phyloP scores from a whole-genome alignment of 106 monocot species.

The Acorus gramineus region DNA sequence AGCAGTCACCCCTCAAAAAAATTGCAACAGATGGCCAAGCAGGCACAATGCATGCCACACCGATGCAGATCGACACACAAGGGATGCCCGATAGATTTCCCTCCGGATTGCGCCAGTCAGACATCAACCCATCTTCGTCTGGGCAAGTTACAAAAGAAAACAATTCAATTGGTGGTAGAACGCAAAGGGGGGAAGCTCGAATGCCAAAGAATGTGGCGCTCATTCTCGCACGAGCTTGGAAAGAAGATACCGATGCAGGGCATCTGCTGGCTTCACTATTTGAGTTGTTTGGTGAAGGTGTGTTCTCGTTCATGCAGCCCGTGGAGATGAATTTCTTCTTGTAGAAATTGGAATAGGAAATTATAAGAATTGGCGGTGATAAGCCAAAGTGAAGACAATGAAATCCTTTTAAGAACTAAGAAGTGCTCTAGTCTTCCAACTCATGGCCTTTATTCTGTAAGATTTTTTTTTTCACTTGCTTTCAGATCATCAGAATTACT shows the following conservation, averaged over 20 bases:
- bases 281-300: constrained; percentile 79
- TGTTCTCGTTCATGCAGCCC: constrained; percentile 68
- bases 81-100: constrained; percentile 26
- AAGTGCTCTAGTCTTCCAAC: no score
- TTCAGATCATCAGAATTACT: no score
- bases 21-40: constrained; percentile 30
- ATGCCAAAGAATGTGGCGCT: constrained; percentile 17
- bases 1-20: constrained; percentile 75
- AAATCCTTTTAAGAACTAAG: no score
- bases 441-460: no score
- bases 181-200: constrained; percentile 11
- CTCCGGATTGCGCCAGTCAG: constrained; percentile 11
- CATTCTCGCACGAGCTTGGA: constrained; percentile 71
- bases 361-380: no score
- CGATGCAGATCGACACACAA: constrained; percentile 15
- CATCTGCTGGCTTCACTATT: constrained; percentile 58
- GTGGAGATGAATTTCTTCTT: constrained; percentile 58
- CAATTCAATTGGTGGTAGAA: constrained; percentile 13
- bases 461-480: no score
- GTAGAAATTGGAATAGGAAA: constrained; percentile 5
- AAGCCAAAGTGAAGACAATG: no score
- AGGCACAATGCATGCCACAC: constrained; percentile 12
- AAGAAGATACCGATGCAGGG: constrained; percentile 76
- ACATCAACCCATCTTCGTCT: constrained; percentile 25
- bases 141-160: constrained; percentile 23